Evolutionary conservation across 2,329 filamentous ascomycete genomes (phyloP).

Genomic region (Hypomyces perniciosus): DNA sequence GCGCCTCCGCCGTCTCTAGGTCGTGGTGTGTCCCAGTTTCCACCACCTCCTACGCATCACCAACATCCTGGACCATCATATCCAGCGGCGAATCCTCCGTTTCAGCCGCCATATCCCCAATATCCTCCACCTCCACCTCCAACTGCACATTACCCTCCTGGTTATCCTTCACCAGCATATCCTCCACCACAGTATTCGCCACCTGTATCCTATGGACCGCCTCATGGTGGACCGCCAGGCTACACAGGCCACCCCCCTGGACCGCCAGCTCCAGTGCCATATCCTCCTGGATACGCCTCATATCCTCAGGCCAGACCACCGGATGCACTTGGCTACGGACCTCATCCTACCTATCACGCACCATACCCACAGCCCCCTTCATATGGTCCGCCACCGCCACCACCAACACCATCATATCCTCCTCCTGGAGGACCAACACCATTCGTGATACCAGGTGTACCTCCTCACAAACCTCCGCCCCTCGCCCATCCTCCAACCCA

Average conservation of each 20-base stretch:
- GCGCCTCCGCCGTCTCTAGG: conserved; percentile 20
- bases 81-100: conserved; percentile 19
- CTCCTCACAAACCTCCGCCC: conserved; percentile 14
- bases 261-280: conserved; percentile 9
- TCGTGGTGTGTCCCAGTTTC: conserved; percentile 17
- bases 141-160: conserved; percentile 19
- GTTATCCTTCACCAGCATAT: conserved; percentile 23
- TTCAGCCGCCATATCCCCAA: conserved; percentile 18
- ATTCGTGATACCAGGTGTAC: conserved; percentile 14
- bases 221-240: conserved; percentile 14
- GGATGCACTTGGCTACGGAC: conserved; percentile 7
- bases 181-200: conserved; percentile 20
- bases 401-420: conserved; percentile 18
- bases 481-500: conserved; percentile 1
- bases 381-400: conserved; percentile 18
- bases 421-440: conserved; percentile 16
- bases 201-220: conserved; percentile 16
- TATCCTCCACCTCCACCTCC: conserved; percentile 19
- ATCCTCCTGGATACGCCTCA: conserved; percentile 11
- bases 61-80: conserved; percentile 21
- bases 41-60: conserved; percentile 20
- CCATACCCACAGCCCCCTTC: conserved; percentile 17
- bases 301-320: conserved; percentile 17
- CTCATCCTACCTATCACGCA: conserved; percentile 10
- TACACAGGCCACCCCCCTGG: conserved; percentile 13